A percentile compares a stretch with the other conserved stretches of the same genome.
phyloP scores from a whole-genome alignment of 2,329 filamentous ascomycete genomes.

The Teratosphaeriaceae sp. region DNA sequence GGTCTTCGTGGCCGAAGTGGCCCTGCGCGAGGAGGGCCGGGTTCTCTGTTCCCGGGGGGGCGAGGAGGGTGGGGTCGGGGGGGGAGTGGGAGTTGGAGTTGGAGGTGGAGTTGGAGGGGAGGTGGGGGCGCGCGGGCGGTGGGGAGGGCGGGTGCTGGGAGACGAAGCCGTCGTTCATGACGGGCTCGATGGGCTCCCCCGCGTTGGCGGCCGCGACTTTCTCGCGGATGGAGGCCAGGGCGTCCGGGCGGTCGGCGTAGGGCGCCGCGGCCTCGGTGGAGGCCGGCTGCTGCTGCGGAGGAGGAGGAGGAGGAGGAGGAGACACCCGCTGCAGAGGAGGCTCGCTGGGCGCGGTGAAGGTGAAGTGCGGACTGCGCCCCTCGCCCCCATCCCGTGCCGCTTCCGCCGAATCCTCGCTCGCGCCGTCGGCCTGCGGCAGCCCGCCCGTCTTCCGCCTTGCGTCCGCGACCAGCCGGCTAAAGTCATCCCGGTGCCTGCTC shows the following conservation, averaged over 20 bases:
- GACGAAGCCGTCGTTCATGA: slow-evolving; percentile 18
- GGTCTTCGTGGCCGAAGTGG: slow-evolving; percentile 4
- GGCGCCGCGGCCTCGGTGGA: slow-evolving; percentile 5
- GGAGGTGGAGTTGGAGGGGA: background rate
- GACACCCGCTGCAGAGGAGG: too few species aligned
- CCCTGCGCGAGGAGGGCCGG: slow-evolving; percentile 2
- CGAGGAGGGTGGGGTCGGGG: background rate
- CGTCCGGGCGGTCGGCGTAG: slow-evolving; percentile 21
- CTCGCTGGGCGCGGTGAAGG: too few species aligned
- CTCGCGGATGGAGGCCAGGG: slow-evolving; percentile 17
- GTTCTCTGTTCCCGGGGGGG: background rate
- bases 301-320: background rate
- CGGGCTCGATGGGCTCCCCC: slow-evolving; percentile 12
- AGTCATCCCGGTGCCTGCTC: slow-evolving; percentile 64
- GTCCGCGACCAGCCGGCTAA: slow-evolving; percentile 70
- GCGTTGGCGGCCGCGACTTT: slow-evolving; percentile 21
- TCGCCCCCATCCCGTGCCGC: slow-evolving; percentile 6
- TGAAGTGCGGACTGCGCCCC: slow-evolving; percentile 6
- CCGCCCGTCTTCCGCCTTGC: slow-evolving; percentile 52
- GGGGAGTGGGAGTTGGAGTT: background rate
- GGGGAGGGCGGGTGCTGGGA: background rate
- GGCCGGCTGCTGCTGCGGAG: background rate
- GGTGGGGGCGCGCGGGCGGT: too few species aligned
- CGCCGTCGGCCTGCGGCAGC: slow-evolving; percentile 5
- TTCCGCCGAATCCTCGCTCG: slow-evolving; percentile 4